Evolutionary conservation across 331 rosid genomes (phyloP).

Genomic region (Erythrophleum ivorense): DNA sequence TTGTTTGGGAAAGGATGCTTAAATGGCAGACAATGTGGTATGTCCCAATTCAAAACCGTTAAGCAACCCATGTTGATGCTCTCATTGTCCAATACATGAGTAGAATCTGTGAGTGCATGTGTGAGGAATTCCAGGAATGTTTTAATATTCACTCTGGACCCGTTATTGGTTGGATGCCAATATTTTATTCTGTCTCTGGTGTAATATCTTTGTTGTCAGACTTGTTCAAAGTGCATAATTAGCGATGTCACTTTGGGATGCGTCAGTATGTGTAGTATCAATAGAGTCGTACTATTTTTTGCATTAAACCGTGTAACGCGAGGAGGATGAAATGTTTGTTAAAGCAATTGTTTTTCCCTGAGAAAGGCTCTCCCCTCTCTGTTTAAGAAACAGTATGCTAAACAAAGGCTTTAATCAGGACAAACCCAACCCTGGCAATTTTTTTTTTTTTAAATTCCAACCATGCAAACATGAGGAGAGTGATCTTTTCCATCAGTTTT

Average conservation of each 20-base stretch:
- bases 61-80: conserved; percentile 56
- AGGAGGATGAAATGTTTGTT: neutral
- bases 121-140: conserved; percentile 31
- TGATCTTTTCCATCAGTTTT: conserved; percentile 29
- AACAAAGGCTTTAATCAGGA: neutral
- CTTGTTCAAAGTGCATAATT: conserved; percentile 40
- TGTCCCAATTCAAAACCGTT: conserved; percentile 52
- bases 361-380: too few relatives aligned
- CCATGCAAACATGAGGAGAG: conserved; percentile 57
- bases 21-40: conserved; percentile 80
- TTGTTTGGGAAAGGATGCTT: conserved; percentile 62
- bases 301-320: neutral
- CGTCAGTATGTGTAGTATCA: neutral
- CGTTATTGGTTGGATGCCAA: conserved; percentile 34
- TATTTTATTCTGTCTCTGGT: conserved; percentile 43
- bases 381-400: too few relatives aligned
- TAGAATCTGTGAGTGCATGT: conserved; percentile 47
- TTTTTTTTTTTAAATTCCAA: conserved; percentile 39
- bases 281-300: neutral
- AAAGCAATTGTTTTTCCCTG: too few relatives aligned
- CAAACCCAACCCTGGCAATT: conserved; percentile 23
- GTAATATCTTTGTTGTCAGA: conserved; percentile 49
- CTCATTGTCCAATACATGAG: conserved; percentile 48
- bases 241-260: conserved; percentile 2
- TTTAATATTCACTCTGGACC: conserved; percentile 32